phyloP scores from a whole-genome alignment of 2,329 filamentous ascomycete species.

The Colletotrichum cordylinicola region DNA sequence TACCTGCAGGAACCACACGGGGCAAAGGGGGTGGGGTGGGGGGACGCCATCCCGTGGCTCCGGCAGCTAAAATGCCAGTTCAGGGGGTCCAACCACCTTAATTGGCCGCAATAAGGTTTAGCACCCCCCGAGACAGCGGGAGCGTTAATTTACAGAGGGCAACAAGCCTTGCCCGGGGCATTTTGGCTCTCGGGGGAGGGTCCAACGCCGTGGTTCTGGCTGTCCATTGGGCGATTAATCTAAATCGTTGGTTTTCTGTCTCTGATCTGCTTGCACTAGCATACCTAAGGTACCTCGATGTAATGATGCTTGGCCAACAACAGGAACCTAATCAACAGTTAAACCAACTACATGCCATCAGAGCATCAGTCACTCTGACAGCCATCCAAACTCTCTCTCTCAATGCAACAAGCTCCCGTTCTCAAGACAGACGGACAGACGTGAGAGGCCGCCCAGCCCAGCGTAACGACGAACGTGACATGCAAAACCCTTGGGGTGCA shows the following conservation, averaged over 20 bases:
- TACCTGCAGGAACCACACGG: slow-evolving; percentile 8
- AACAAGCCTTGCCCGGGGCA: neutral
- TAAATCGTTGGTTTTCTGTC: neutral
- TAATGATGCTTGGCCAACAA: neutral
- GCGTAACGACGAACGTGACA: neutral
- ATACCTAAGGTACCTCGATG: neutral
- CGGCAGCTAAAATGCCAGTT: slow-evolving; percentile 16
- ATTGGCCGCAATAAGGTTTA: slow-evolving; percentile 19
- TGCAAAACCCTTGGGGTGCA: slow-evolving; percentile 1
- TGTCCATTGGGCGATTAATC: neutral
- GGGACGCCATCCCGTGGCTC: slow-evolving; percentile 7
- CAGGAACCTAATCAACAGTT: neutral
- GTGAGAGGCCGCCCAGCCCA: neutral
- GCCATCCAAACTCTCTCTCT: neutral
- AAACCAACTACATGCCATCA: neutral
- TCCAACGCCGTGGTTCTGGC: neutral
- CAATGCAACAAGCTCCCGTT: neutral
- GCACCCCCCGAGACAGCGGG: slow-evolving; percentile 8
- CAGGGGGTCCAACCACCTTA: slow-evolving; percentile 13
- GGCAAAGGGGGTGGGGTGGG: neutral
- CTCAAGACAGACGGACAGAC: neutral
- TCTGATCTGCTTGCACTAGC: neutral
- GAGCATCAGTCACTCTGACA: neutral
- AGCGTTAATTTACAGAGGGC: slow-evolving; percentile 6
- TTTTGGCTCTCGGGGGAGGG: neutral